Conservation (phyloP, 2,329 filamentous ascomycete species). For the Paraconiothyrium sp. region DNA sequence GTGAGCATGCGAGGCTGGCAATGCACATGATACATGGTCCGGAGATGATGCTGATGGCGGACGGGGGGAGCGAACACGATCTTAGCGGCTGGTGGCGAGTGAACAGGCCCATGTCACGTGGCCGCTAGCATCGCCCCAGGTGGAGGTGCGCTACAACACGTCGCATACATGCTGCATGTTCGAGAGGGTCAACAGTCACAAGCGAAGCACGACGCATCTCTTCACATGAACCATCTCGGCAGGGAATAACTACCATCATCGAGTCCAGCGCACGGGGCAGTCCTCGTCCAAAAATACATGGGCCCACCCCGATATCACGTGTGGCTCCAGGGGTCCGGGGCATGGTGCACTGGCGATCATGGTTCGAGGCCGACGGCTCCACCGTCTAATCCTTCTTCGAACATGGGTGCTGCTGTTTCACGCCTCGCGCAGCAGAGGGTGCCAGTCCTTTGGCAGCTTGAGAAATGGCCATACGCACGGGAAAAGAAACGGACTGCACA, state of each 20-base stretch:
- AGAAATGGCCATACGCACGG: not conserved
- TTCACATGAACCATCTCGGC: not conserved
- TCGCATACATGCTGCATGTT: not conserved
- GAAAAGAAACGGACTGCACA: constrained; percentile 9
- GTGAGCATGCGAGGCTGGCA: not conserved
- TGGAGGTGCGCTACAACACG: not conserved
- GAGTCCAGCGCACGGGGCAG: not conserved
- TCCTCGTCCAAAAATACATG: not conserved
- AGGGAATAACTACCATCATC: not conserved
- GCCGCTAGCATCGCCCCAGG: not conserved
- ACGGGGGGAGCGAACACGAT: not conserved
- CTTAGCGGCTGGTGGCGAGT: not conserved
- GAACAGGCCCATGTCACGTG: not conserved
- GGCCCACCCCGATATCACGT: constrained; percentile 4
- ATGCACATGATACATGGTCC: not conserved
- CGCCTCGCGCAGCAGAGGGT: not conserved
- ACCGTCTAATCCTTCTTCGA: not conserved
- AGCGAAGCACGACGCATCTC: not conserved
- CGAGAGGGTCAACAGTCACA: not conserved
- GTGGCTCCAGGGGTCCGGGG: not conserved
- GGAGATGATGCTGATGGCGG: constrained; percentile 8
- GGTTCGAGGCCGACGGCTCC: not conserved
- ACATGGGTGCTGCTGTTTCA: not conserved
- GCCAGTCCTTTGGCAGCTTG: not conserved
- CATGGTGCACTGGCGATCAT: not conserved